Conservation (phyloP, 2,329 filamentous ascomycete genomes). For the Westerdykella aurantiaca region DNA sequence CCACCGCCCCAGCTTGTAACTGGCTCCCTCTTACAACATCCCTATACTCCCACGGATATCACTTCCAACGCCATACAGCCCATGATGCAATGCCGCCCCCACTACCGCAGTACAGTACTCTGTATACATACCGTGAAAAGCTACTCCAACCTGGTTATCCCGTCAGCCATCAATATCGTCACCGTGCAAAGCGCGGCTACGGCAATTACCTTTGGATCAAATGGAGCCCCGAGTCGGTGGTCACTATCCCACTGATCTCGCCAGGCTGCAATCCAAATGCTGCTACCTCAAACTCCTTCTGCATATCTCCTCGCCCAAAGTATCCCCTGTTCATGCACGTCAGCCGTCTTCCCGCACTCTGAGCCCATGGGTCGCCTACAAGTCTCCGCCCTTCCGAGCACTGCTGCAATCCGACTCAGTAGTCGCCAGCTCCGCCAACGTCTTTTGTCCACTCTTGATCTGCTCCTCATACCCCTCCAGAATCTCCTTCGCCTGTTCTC, state of each 20-base stretch:
- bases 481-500: conserved; percentile 78
- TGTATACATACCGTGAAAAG: not conserved
- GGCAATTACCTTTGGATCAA: conserved; percentile 78
- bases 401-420: conserved; percentile 95
- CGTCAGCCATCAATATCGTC: not conserved
- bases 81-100: not conserved
- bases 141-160: not conserved
- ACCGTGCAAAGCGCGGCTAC: conserved; percentile 1
- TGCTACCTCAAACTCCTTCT: conserved; percentile 96
- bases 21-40: too few relatives aligned
- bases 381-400: conserved; percentile 84
- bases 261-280: conserved; percentile 85
- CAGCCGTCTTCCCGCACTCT: conserved; percentile 1
- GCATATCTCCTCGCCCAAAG: conserved; percentile 94
- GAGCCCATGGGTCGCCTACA: conserved; percentile 48
- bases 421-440: conserved; percentile 74
- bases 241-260: conserved; percentile 78
- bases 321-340: conserved; percentile 57
- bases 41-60: not conserved
- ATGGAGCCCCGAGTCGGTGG: conserved; percentile 91
- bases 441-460: conserved; percentile 56
- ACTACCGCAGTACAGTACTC: too few relatives aligned
- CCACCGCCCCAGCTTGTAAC: too few relatives aligned
- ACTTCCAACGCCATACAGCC: not conserved
- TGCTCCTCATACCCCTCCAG: conserved; percentile 68